Evolutionary conservation across 345 rosid genomes (phyloP).

Genomic region (Arabis hirsuta): DNA sequence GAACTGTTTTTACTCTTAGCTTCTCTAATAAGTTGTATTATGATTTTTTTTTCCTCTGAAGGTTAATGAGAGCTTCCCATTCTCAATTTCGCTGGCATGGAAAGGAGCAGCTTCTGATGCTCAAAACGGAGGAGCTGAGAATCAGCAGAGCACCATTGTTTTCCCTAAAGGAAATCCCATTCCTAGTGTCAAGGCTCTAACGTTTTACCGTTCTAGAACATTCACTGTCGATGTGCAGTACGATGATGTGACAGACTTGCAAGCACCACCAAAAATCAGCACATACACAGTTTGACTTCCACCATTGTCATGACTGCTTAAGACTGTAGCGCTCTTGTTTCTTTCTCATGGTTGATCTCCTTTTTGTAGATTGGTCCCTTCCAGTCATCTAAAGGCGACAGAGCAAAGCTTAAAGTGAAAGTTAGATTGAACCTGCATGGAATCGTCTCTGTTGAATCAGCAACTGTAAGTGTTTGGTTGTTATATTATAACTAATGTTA

Average conservation of each 20-base stretch:
- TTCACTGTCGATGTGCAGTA: slow-evolving; percentile 83
- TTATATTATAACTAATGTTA: not conserved
- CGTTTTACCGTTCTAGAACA: slow-evolving; percentile 77
- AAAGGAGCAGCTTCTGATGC: slow-evolving; percentile 73
- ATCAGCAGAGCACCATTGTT: slow-evolving; percentile 74
- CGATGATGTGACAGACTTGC: slow-evolving; percentile 63
- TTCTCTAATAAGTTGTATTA: slow-evolving; percentile 9
- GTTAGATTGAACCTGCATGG: slow-evolving; percentile 89
- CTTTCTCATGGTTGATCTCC: slow-evolving; percentile 33
- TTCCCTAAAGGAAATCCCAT: slow-evolving; percentile 87
- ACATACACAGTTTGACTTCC: slow-evolving; percentile 63
- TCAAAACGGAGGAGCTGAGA: slow-evolving; percentile 65
- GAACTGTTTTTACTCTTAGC: not conserved
- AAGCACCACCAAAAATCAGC: slow-evolving; percentile 77
- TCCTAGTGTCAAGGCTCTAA: slow-evolving; percentile 86
- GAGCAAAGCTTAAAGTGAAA: slow-evolving; percentile 88
- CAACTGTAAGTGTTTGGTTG: slow-evolving; percentile 59
- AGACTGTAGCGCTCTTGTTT: slow-evolving; percentile 27
- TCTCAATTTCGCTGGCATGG: slow-evolving; percentile 77
- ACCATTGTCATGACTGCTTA: not conserved
- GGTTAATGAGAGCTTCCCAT: slow-evolving; percentile 92
- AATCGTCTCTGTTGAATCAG: slow-evolving; percentile 78
- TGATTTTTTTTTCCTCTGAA: slow-evolving; percentile 30
- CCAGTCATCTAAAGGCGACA: slow-evolving; percentile 69
- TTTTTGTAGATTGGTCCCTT: slow-evolving; percentile 85